Base-by-base conservation (phyloP, 2,329 filamentous ascomycete genomes). In the Ophiostoma pallidulum region DNA sequence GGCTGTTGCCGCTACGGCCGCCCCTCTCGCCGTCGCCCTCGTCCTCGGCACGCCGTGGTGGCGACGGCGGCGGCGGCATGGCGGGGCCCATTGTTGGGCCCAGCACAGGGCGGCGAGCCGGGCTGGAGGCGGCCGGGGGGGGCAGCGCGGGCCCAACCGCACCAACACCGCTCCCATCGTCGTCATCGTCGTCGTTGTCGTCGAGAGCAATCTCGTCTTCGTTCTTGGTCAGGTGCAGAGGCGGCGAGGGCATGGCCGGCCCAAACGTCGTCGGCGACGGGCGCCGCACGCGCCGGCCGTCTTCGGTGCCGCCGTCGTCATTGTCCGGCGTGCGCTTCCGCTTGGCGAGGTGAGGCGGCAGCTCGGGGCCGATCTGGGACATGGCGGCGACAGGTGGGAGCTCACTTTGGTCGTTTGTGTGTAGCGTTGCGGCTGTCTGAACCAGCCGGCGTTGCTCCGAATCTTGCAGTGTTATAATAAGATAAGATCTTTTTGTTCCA, bases 331-430 rank as follows among this genome's bases (percentile, higher is more conserved):
- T 72, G 58, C 76, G 76, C 58, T 81, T 82, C 58, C 79, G 73
- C 62, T 82, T 82, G 29, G 76, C 60, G 36, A 84, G 72, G 52
- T 85, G 78, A 4, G 83, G 73, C 12, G 86, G 84, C 20, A 89
- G 64, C 51, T 80, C 71, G 13, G 86, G 84, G 5, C 84, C 84
- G 59, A 86, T 80, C 29, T 77, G 79, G 43, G 80, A 69, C 82
- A 86, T 86, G 18, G 16, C 65, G 26, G 39, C n/a, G 22, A n/a
- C n/a, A n/a, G n/a, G n/a, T n/a, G n/a, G n/a, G n/a, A n/a, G n/a
- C n/a, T n/a, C n/a, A n/a, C n/a, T n/a, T n/a, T n/a, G n/a, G n/a
- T n/a, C n/a, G n/a, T n/a, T n/a, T n/a, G n/a, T n/a, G n/a, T n/a
- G n/a, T n/a, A n/a, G n/a, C n/a, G n/a, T n/a, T n/a, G n/a, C n/a